phyloP scores from a whole-genome alignment of 1,284 basidiomycete genomes.

The Cutaneotrichosporon cutaneum region DNA sequence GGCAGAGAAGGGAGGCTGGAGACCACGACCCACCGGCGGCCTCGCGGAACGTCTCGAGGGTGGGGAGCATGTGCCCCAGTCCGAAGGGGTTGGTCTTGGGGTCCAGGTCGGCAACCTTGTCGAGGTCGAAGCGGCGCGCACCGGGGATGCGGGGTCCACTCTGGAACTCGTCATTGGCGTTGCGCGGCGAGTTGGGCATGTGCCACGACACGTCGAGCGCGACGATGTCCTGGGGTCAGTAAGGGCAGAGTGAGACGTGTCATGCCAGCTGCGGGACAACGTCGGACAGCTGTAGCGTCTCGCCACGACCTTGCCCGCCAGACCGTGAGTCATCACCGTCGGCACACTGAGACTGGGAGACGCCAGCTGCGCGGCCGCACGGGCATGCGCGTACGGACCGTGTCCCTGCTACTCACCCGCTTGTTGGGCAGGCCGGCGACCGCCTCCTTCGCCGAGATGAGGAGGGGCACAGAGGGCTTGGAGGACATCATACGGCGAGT shows the following conservation, averaged over 20 bases:
- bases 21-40: too few species aligned
- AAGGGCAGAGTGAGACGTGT: neutral
- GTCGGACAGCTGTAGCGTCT: too few species aligned
- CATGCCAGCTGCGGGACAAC: too few species aligned
- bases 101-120: conserved; percentile 57
- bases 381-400: too few species aligned
- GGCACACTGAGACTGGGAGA: too few species aligned
- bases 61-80: conserved; percentile 92
- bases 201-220: conserved; percentile 53
- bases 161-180: conserved; percentile 45
- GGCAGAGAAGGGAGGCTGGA: too few species aligned
- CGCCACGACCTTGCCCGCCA: too few species aligned
- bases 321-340: too few species aligned
- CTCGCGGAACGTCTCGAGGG: conserved; percentile 66
- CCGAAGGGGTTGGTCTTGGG: conserved; percentile 64
- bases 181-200: conserved; percentile 51
- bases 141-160: conserved; percentile 63
- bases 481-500: conserved; percentile 10
- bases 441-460: conserved; percentile 38
- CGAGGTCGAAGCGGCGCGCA: conserved; percentile 78
- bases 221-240: conserved; percentile 21
- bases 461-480: conserved; percentile 31
- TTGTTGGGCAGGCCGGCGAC: conserved; percentile 30
- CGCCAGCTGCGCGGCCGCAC: too few species aligned
- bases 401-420: conserved; percentile 7